Evolutionary conservation across 306 rosid genomes (phyloP).

Genomic region (Styphnolobium japonicum): DNA sequence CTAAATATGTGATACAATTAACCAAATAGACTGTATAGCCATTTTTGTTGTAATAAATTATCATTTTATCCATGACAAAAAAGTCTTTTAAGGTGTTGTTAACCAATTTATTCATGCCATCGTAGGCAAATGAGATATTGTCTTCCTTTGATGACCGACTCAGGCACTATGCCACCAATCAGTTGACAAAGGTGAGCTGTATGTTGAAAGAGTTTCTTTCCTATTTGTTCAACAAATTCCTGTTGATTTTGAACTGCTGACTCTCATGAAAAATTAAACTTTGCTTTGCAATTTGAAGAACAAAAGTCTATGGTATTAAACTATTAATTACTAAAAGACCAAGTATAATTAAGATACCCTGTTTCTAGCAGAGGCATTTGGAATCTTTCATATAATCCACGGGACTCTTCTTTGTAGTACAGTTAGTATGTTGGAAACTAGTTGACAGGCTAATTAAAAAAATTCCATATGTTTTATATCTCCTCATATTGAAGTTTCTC

Average conservation of each 20-base stretch:
- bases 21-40: not conserved
- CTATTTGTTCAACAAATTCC: conserved; percentile 9
- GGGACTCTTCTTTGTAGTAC: not conserved
- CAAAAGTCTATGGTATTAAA: not conserved
- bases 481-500: conserved; percentile 28
- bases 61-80: not conserved
- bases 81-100: conserved; percentile 15
- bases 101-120: conserved; percentile 34
- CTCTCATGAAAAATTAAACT: not conserved
- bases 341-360: not conserved
- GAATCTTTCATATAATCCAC: not conserved
- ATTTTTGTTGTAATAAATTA: not conserved
- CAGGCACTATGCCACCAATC: conserved; percentile 78
- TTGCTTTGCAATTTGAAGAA: not conserved
- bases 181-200: conserved; percentile 75
- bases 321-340: not conserved
- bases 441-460: not conserved
- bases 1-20: conserved; percentile 8
- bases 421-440: not conserved
- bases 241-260: conserved; percentile 10
- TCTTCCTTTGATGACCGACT: conserved; percentile 91
- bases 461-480: conserved; percentile 7
- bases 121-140: conserved; percentile 88
- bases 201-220: conserved; percentile 1
- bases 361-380: not conserved